Percentiles rank a stretch among this genome's conserved stretches.
Evolutionary conservation across 169 alveolate species (phyloP).

Genomic region (Eimeria praecox): DNA sequence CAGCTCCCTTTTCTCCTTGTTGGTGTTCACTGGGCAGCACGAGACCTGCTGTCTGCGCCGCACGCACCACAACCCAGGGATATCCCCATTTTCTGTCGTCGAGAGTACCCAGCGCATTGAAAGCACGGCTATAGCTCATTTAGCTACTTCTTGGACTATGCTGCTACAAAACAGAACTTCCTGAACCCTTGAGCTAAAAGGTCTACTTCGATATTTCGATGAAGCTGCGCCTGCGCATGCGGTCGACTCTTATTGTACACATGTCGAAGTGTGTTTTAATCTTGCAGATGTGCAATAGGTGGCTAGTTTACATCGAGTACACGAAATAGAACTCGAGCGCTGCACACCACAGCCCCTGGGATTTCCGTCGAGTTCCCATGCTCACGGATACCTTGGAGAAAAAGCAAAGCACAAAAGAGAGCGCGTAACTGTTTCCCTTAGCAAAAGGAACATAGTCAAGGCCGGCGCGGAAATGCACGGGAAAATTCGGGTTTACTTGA

Average conservation of each 20-base stretch:
- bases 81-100: not conserved
- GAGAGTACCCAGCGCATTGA: not conserved
- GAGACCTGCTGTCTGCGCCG: constrained; percentile 64
- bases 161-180: not conserved
- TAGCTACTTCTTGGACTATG: not conserved
- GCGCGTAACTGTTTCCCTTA: not conserved
- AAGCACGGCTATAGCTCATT: not conserved
- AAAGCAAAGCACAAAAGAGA: not conserved
- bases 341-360: constrained; percentile 52
- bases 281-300: not conserved
- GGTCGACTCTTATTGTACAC: too few species aligned
- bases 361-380: not conserved
- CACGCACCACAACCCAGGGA: not conserved
- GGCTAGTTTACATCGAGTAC: constrained; percentile 3
- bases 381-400: not conserved
- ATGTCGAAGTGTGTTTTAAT: too few species aligned
- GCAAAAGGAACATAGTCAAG: not conserved
- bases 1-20: not conserved
- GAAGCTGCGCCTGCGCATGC: not conserved
- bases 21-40: constrained; percentile 35
- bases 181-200: not conserved
- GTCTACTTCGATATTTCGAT: not conserved
- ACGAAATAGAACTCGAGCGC: not conserved
- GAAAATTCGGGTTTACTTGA: not conserved
- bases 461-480: not conserved